These are phyloP conservation scores for Erythrobasidium yunnanense DNA, from an alignment of 768 basidiomycete genomes.

Conservation along the genomic window DNA sequence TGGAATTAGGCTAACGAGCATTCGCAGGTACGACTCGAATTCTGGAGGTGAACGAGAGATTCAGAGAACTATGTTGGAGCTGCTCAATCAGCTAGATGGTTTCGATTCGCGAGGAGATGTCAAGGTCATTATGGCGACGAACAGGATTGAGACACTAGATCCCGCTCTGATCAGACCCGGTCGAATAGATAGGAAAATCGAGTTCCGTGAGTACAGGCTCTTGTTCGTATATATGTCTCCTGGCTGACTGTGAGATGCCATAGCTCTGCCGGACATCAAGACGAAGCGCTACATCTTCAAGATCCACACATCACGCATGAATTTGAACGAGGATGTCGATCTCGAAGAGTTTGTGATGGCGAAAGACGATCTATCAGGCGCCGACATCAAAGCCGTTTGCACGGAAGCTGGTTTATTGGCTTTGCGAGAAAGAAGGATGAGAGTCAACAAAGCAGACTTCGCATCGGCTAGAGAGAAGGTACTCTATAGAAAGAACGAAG, in stretches of 20 bases:
- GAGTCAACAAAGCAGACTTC: constrained; percentile 83
- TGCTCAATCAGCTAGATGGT: constrained; percentile 97
- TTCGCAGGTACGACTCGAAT: constrained; percentile 80
- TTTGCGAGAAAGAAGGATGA: constrained; percentile 84
- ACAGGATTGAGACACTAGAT: constrained; percentile 91
- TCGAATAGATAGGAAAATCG: constrained; percentile 97
- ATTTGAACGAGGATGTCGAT: constrained; percentile 66
- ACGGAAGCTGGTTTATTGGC: constrained; percentile 97
- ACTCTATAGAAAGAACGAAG: constrained; percentile 94
- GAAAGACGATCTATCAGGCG: constrained; percentile 79
- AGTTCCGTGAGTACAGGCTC: constrained; percentile 47
- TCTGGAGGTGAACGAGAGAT: constrained; percentile 99
- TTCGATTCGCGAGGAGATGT: constrained; percentile 99
- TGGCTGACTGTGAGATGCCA: constrained; percentile 45
- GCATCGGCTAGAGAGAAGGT: constrained; percentile 88
- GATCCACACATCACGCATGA: constrained; percentile 84
- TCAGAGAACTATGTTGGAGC: constrained; percentile 96
- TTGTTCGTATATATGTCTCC: not conserved
- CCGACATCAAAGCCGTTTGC: constrained; percentile 98
- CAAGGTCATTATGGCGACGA: constrained; percentile 99
- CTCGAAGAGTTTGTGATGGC: constrained; percentile 89
- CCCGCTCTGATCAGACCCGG: constrained; percentile 97
- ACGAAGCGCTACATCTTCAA: constrained; percentile 98
- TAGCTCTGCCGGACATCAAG: constrained; percentile 75
- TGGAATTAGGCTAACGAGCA: not conserved